phyloP scores from a whole-genome alignment of 306 rosid species.

The Vicia villosa region DNA sequence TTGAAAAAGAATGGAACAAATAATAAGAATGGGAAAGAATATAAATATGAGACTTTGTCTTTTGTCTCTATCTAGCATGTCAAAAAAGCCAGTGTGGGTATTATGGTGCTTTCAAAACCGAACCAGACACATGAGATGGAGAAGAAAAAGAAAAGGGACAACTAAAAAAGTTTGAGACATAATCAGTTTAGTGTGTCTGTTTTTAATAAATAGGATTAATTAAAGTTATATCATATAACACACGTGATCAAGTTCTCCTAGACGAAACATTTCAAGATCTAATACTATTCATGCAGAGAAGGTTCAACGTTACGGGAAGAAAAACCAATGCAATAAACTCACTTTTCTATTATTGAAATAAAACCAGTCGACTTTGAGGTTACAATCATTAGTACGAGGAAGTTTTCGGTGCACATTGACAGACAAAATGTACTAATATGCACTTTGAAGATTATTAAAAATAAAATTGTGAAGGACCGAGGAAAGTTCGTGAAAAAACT shows the following conservation, averaged over 20 bases:
- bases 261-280: slow-evolving; percentile 7
- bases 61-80: slow-evolving; percentile 9
- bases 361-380: too few species aligned
- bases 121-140: background rate
- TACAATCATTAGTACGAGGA: too few species aligned
- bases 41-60: background rate
- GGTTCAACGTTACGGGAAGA: slow-evolving; percentile 3
- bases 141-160: background rate
- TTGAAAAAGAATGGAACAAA: slow-evolving; percentile 21
- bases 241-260: background rate
- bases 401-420: too few species aligned
- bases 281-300: background rate
- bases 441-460: too few species aligned
- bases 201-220: background rate
- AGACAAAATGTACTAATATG: too few species aligned
- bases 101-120: background rate
- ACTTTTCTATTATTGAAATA: too few species aligned
- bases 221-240: background rate
- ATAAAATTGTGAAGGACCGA: too few species aligned
- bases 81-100: slow-evolving; percentile 26
- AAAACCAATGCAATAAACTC: background rate
- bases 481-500: too few species aligned
- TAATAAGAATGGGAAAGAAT: background rate
- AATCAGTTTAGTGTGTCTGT: background rate
- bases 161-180: background rate